These are phyloP conservation scores for Cyberlindnera americana DNA, from an alignment of 805 yeast genomes.

Conservation along the genomic window DNA sequence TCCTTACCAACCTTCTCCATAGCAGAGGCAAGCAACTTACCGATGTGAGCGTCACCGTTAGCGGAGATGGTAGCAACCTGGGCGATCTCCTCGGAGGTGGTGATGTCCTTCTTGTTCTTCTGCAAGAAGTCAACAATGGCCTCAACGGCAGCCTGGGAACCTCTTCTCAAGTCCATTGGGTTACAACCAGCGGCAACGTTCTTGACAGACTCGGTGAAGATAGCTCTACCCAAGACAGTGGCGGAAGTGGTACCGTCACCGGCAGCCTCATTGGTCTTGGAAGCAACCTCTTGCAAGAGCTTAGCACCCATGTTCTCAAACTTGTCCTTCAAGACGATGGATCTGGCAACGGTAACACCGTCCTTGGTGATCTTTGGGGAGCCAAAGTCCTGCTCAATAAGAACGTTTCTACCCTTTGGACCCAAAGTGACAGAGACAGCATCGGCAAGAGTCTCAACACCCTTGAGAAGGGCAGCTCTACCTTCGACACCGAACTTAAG, in stretches of 20 bases:
- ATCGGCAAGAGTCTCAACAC: conserved; percentile 83
- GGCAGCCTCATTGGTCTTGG: conserved; percentile 96
- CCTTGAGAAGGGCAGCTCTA: conserved; percentile 65
- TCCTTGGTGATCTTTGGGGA: conserved; percentile 98
- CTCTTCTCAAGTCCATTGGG: conserved; percentile 99
- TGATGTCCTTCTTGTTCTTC: conserved; percentile 89
- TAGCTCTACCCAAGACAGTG: conserved; percentile 93
- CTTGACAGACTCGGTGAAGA: conserved; percentile 94
- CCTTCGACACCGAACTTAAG: conserved; percentile 83
- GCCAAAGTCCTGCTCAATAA: conserved; percentile 95
- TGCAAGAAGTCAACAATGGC: conserved; percentile 87
- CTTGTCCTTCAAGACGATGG: conserved; percentile 82
- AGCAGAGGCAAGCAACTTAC: conserved; percentile 88
- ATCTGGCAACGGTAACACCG: conserved; percentile 96
- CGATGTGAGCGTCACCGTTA: conserved; percentile 94
- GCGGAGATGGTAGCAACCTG: conserved; percentile 99
- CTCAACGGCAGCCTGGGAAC: conserved; percentile 97
- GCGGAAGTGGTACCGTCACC: conserved; percentile 99
- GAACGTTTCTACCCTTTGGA: conserved; percentile 97
- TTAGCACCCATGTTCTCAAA: conserved; percentile 98
- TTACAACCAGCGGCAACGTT: conserved; percentile 99
- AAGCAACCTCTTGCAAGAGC: conserved; percentile 93
- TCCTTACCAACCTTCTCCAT: conserved; percentile 99
- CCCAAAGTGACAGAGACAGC: conserved; percentile 97
- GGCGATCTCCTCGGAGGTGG: conserved; percentile 94